A percentile compares a stretch with the other conserved stretches of the same genome.
Evolutionary conservation across 352 stramenopile genomes (phyloP).

Genomic region (Globisporangium uncinulatum): DNA sequence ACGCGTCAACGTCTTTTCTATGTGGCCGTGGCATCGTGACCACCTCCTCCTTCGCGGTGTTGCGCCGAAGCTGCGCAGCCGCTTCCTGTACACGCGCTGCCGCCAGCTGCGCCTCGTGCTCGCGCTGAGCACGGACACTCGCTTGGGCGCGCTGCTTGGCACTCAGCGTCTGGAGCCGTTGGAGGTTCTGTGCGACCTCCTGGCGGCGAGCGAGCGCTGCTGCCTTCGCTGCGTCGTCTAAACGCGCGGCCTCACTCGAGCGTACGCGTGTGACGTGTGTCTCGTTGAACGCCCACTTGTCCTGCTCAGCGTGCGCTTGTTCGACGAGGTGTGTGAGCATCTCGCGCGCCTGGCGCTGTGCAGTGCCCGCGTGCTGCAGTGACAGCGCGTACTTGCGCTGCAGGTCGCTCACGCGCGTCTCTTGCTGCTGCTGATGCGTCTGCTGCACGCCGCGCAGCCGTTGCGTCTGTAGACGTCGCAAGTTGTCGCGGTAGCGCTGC

Average conservation of each 20-base stretch:
- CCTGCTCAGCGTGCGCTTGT: slow-evolving; percentile 39
- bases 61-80: slow-evolving; percentile 15
- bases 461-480: slow-evolving; percentile 35
- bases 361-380: slow-evolving; percentile 52
- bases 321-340: slow-evolving; percentile 53
- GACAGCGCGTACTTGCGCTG: slow-evolving; percentile 49
- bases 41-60: slow-evolving; percentile 31
- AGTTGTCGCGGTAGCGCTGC: slow-evolving; percentile 61
- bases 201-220: slow-evolving; percentile 19
- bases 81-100: slow-evolving; percentile 23
- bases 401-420: slow-evolving; percentile 37
- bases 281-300: slow-evolving; percentile 52
- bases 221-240: slow-evolving; percentile 19
- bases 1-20: slow-evolving; percentile 38
- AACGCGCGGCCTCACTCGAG: slow-evolving; percentile 25
- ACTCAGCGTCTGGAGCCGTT: slow-evolving; percentile 33
- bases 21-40: slow-evolving; percentile 30
- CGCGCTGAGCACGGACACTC: slow-evolving; percentile 25
- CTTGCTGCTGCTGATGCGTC: slow-evolving; percentile 24
- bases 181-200: slow-evolving; percentile 41
- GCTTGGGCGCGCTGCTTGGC: slow-evolving; percentile 36
- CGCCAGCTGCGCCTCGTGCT: slow-evolving; percentile 28
- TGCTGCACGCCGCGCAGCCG: slow-evolving; percentile 25
- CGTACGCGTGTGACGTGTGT: slow-evolving; percentile 23
- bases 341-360: slow-evolving; percentile 48